Conservation (phyloP, 495 filamentous ascomycete genomes). For the Hypoxylon trugodes region DNA sequence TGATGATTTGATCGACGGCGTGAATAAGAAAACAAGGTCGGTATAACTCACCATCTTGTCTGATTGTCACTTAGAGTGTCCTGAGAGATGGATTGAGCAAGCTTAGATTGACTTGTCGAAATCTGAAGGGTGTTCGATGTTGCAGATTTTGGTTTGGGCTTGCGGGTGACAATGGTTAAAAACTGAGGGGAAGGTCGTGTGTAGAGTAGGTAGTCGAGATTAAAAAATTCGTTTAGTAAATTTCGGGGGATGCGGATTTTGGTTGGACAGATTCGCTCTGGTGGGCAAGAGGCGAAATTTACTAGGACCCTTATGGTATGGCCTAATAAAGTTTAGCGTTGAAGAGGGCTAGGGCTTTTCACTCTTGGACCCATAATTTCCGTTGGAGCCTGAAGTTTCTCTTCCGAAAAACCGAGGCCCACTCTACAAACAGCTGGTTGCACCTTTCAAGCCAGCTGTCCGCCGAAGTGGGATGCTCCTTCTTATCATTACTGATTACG, state of each 20-base stretch:
- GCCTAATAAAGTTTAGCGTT: constrained; percentile 38
- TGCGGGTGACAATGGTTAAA: constrained; percentile 45
- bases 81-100: constrained; percentile 54
- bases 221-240: constrained; percentile 47
- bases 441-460: not conserved
- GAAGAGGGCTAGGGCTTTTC: constrained; percentile 49
- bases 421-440: not conserved
- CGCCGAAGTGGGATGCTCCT: not conserved
- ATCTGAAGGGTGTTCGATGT: constrained; percentile 46
- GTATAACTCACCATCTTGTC: constrained; percentile 66
- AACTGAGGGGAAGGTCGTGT: constrained; percentile 45
- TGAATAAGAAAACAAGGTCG: constrained; percentile 38
- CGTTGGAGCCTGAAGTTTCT: not conserved
- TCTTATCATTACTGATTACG: not conserved
- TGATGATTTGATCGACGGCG: constrained; percentile 3
- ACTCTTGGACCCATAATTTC: constrained; percentile 12
- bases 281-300: constrained; percentile 38
- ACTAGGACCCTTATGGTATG: constrained; percentile 29
- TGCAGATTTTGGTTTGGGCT: constrained; percentile 58
- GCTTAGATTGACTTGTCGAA: constrained; percentile 55
- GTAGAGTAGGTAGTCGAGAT: constrained; percentile 14
- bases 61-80: constrained; percentile 49
- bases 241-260: constrained; percentile 43
- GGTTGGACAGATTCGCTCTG: constrained; percentile 30
- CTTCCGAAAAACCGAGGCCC: not conserved